A percentile compares a stretch with the other conserved stretches of the same genome.
These are phyloP conservation scores for Chamaecyparis obtusa DNA, from an alignment of 75 land plant species.

Conservation along the genomic window DNA sequence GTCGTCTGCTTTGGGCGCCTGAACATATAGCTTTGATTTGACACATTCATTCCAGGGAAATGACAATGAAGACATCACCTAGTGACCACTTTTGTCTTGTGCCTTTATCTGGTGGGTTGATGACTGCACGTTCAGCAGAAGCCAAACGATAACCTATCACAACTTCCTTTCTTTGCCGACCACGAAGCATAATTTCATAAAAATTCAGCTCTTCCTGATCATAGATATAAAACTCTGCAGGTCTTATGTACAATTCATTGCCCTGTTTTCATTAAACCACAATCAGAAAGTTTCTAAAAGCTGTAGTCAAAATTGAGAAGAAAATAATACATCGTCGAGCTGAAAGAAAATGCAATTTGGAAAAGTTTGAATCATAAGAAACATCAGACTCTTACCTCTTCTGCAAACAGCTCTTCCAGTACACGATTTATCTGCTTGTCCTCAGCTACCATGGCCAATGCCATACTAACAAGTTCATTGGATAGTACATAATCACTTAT, in stretches of 20 bases:
- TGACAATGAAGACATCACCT: conserved; percentile 71
- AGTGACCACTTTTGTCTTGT: conserved; percentile 54
- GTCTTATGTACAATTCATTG: conserved; percentile 68
- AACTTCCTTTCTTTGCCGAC: conserved; percentile 60
- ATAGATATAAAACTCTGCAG: conserved; percentile 69
- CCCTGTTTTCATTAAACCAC: conserved; percentile 38
- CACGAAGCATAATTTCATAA: conserved; percentile 74
- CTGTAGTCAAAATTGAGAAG: neutral
- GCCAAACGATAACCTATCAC: conserved; percentile 68
- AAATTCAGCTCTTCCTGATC: conserved; percentile 80
- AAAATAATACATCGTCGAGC: neutral
- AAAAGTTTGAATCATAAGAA: neutral
- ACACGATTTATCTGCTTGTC: conserved; percentile 82
- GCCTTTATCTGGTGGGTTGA: conserved; percentile 62
- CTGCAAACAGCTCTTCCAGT: conserved; percentile 80
- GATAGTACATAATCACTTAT: conserved; percentile 84
- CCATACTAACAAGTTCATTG: conserved; percentile 88
- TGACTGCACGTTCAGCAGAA: conserved; percentile 49
- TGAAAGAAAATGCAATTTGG: neutral
- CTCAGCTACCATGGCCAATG: conserved; percentile 85
- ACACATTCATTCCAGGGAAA: conserved; percentile 14
- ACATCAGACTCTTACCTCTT: conserved; percentile 43
- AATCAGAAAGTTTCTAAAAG: neutral
- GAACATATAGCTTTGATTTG: neutral
- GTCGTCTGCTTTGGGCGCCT: neutral